Base-by-base conservation (phyloP, 2,329 filamentous ascomycete species). In the Stagonosporopsis rhizophila region DNA sequence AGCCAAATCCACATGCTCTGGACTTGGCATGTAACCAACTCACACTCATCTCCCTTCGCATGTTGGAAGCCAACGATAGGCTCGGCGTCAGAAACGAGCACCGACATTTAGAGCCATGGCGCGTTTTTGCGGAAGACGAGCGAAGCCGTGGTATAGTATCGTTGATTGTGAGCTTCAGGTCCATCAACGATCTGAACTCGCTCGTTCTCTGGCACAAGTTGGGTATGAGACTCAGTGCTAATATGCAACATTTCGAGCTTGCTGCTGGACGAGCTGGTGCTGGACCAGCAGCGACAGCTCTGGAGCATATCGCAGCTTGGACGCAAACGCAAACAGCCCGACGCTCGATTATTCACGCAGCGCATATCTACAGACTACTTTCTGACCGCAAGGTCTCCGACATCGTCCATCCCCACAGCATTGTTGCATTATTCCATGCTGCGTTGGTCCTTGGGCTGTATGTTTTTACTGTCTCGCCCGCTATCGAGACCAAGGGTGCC, bases 201-300 rank as follows among this genome's bases (percentile, higher is more conserved):
- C 67, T 79, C 1, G 74, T 83, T 3, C 76, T 83, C 34, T 84
- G 82, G 82, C 82, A 84, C 59, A 78, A 80, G 39, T 78, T 82
- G 49, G 82, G 80, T 60, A 82, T 83, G 76, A 79, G 78, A 60
- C 75, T 84, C 2, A 79, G 81, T 0, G 78, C 81, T 3, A 82
- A 84, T 52, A 77, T 82, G 8, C 80, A 81, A 44, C 79, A 82
- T 25, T 84, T 84, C 52, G 81, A 84, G 52, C 70, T 82, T 15
- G 82, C 81, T 5, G 82, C 82, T 11, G 82, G 82, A 5, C 80
- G 81, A 35, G 73, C 77, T 3, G 82, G 82, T 3, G 77, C 82
- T 0, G 71, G 60, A 2, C 77, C 80, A 14, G 82, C 80, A 6
- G 75, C 77, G 4, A 77, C 79, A 40, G 81, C 82, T 1, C 72